Evolutionary conservation across 371 early-diverging fungal genomes (phyloP).

Genomic region (Mortierella sp.): DNA sequence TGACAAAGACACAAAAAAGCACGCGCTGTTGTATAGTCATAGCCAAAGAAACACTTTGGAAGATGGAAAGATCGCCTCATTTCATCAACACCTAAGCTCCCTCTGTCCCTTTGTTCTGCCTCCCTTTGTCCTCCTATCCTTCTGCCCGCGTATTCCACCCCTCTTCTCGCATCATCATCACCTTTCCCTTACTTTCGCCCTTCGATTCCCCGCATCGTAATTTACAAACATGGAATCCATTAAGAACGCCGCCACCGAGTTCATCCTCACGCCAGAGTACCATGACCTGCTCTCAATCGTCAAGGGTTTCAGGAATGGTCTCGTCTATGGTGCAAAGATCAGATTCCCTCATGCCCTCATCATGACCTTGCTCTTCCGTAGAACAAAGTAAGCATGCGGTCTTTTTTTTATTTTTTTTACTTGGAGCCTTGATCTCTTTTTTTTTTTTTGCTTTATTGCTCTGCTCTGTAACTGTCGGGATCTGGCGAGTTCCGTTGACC

Average conservation of each 20-base stretch:
- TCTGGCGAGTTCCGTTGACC: no score
- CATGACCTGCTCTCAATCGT: constrained; percentile 88
- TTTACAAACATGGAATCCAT: constrained; percentile 39
- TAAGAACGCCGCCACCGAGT: constrained; percentile 61
- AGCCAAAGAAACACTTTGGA: no score
- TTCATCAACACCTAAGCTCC: no score
- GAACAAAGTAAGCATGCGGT: constrained; percentile 85
- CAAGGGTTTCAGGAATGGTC: constrained; percentile 96
- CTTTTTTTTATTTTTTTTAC: no score
- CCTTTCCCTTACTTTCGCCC: background rate
- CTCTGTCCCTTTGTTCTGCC: background rate
- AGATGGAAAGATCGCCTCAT: no score
- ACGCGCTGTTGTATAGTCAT: no score
- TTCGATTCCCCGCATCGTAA: background rate
- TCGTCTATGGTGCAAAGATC: constrained; percentile 96
- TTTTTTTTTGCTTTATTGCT: no score
- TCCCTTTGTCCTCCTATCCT: constrained; percentile 2
- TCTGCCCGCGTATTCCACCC: background rate
- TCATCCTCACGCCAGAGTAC: constrained; percentile 76
- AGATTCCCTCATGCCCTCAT: constrained; percentile 98
- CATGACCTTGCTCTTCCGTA: constrained; percentile 95
- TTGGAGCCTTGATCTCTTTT: no score
- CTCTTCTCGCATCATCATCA: background rate
- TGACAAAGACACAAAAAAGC: no score
- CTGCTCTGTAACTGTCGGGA: no score